Evolutionary conservation across 2,329 filamentous ascomycete genomes (phyloP).

Genomic region (Beauveria varroae): DNA sequence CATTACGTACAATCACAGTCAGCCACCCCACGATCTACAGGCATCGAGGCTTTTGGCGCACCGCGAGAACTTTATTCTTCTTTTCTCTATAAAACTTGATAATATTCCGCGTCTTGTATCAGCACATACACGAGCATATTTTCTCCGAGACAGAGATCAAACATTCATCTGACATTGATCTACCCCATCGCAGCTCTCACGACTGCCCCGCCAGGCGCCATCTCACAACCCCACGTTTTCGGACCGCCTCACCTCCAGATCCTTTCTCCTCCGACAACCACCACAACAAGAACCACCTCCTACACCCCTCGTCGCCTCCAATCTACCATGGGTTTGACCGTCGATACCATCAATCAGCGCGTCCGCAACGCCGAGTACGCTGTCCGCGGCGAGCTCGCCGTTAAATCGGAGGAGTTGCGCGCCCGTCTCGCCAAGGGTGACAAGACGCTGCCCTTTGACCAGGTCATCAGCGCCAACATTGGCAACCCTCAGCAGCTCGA

Average conservation of each 20-base stretch:
- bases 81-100: background rate
- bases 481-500: conserved; percentile 98
- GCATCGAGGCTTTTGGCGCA: background rate
- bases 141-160: background rate
- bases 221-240: conserved; percentile 11
- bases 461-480: conserved; percentile 95
- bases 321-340: conserved; percentile 48
- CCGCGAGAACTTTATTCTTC: background rate
- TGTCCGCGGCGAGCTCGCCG: conserved; percentile 89
- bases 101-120: background rate
- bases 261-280: background rate
- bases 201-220: conserved; percentile 6
- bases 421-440: conserved; percentile 58
- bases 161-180: background rate
- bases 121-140: background rate
- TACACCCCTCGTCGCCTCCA: conserved; percentile 1
- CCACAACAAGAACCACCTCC: background rate
- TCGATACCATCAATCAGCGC: conserved; percentile 88
- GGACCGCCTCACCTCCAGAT: background rate
- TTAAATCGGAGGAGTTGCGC: conserved; percentile 87
- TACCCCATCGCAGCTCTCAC: background rate
- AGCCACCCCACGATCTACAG: background rate
- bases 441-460: conserved; percentile 67
- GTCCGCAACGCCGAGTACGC: conserved; percentile 88
- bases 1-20: background rate